Percentiles rank a stretch among this genome's conserved stretches.
phyloP scores from a whole-genome alignment of 2,329 filamentous ascomycete species.

The Fusarium sp. region DNA sequence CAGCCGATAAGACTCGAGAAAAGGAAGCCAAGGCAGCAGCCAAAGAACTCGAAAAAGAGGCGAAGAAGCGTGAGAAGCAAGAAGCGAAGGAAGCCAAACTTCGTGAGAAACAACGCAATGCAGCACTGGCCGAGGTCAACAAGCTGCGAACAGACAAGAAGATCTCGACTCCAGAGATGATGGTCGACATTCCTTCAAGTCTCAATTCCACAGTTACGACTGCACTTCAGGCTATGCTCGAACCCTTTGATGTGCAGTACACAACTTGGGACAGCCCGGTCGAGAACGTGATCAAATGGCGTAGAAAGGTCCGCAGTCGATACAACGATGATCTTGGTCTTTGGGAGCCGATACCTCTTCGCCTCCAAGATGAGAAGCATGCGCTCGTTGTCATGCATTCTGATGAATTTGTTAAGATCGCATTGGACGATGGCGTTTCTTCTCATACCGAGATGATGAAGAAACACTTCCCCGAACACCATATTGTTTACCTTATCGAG shows the following conservation, averaged over 20 bases:
- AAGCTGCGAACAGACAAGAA: constrained; percentile 79
- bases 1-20: constrained; percentile 54
- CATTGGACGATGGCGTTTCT: constrained; percentile 64
- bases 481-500: constrained; percentile 77
- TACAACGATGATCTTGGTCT: constrained; percentile 70
- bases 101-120: constrained; percentile 70
- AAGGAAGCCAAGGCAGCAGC: constrained; percentile 59
- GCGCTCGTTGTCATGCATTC: constrained; percentile 71
- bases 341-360: constrained; percentile 71
- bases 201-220: constrained; percentile 61
- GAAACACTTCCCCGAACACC: constrained; percentile 61
- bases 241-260: constrained; percentile 61
- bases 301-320: constrained; percentile 71
- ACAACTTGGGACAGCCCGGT: constrained; percentile 58
- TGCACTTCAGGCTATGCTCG: constrained; percentile 63
- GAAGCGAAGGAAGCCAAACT: constrained; percentile 70
- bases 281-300: constrained; percentile 72
- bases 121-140: constrained; percentile 78
- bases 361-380: constrained; percentile 67
- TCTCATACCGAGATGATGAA: constrained; percentile 68
- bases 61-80: constrained; percentile 67
- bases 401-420: constrained; percentile 72
- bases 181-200: constrained; percentile 72
- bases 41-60: constrained; percentile 65
- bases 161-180: constrained; percentile 79